Conservation (phyloP, 73 alveolate genomes). For the Paramecium primaurelia region DNA sequence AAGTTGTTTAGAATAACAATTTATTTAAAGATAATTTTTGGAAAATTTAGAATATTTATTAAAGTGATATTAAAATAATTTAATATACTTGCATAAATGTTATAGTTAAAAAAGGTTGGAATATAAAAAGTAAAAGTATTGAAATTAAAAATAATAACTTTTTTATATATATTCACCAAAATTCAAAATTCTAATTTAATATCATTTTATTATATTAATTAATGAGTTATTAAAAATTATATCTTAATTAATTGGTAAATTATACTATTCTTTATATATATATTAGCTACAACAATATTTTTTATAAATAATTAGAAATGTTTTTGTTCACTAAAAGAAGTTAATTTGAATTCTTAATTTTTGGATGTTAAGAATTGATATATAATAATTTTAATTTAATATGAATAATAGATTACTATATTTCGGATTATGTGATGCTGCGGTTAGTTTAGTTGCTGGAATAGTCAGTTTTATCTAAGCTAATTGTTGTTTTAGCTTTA, state of each 20-base stretch:
- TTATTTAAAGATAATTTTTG: not conserved
- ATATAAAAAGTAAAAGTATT: not conserved
- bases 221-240: not conserved
- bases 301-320: not conserved
- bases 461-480: not conserved
- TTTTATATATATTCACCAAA: not conserved
- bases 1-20: not conserved
- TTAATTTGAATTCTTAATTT: not conserved
- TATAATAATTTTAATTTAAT: not conserved
- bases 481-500: not conserved
- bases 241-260: not conserved
- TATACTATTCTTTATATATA: not conserved
- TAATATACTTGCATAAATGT: too few species aligned
- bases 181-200: not conserved
- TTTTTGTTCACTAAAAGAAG: not conserved
- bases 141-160: not conserved
- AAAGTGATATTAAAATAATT: not conserved
- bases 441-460: not conserved
- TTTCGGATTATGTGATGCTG: not conserved
- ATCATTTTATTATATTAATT: not conserved
- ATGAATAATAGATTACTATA: not conserved
- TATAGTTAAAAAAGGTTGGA: not conserved
- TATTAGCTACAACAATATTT: not conserved
- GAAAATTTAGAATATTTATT: not conserved
- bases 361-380: not conserved